Conservation (phyloP, 1,139 yeast species). For the Hyphopichia burtonii region DNA sequence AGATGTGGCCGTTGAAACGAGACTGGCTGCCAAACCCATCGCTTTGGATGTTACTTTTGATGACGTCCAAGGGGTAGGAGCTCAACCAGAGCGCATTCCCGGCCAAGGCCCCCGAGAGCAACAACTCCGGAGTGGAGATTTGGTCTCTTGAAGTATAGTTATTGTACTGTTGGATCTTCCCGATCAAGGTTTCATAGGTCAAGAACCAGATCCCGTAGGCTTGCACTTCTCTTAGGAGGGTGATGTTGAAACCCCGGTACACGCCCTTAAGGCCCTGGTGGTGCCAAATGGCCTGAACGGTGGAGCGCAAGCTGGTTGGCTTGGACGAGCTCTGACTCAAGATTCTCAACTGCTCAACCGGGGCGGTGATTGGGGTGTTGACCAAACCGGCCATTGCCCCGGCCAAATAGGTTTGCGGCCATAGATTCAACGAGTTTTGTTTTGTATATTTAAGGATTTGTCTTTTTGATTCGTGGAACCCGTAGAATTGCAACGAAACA, state of each 20-base stretch:
- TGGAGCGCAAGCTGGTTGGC: conserved; percentile 41
- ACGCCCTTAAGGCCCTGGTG: conserved; percentile 54
- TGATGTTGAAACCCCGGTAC: conserved; percentile 60
- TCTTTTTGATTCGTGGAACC: conserved; percentile 74
- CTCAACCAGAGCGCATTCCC: conserved; percentile 73
- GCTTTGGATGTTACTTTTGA: conserved; percentile 69
- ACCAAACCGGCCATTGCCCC: conserved; percentile 82
- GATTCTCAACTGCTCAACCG: conserved; percentile 75
- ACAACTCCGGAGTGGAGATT: conserved; percentile 59
- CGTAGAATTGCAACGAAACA: conserved; percentile 72
- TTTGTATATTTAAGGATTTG: conserved; percentile 41
- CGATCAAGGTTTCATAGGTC: conserved; percentile 64
- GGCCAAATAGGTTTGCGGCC: conserved; percentile 65
- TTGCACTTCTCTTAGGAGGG: conserved; percentile 67
- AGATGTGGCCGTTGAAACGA: conserved; percentile 44
- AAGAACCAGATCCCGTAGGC: conserved; percentile 85
- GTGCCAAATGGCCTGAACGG: conserved; percentile 43
- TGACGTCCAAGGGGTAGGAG: conserved; percentile 70
- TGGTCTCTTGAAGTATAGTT: conserved; percentile 46
- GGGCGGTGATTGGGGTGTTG: conserved; percentile 68
- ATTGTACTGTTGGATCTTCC: conserved; percentile 31
- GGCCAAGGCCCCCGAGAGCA: conserved; percentile 65
- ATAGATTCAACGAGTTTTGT: conserved; percentile 41
- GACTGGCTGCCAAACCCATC: conserved; percentile 53
- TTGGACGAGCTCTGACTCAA: conserved; percentile 55